These are phyloP conservation scores for Debaryomyces singareniensis DNA, from an alignment of 1,139 yeast genomes.

Conservation along the genomic window DNA sequence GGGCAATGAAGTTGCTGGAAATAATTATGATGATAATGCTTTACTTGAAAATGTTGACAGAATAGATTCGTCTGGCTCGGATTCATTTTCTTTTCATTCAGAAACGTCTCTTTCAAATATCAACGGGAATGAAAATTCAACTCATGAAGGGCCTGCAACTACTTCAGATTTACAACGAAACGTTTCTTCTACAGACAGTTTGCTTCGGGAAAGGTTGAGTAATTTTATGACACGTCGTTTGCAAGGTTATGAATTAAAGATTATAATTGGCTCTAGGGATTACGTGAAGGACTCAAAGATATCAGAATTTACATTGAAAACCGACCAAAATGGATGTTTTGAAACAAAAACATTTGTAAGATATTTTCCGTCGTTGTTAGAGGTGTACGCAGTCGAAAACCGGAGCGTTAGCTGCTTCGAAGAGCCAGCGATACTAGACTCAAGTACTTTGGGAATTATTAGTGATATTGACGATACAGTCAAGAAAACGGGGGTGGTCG, in stretches of 20 bases:
- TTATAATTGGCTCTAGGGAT: constrained; percentile 45
- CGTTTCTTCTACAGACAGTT: constrained; percentile 21
- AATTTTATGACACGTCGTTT: constrained; percentile 57
- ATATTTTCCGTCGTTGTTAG: constrained; percentile 50
- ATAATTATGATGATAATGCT: constrained; percentile 23
- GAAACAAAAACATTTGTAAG: constrained; percentile 40
- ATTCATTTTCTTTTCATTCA: constrained; percentile 9
- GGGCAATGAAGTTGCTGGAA: constrained; percentile 17
- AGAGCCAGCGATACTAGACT: constrained; percentile 35
- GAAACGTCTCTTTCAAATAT: constrained; percentile 9
- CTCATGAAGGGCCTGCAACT: constrained; percentile 4
- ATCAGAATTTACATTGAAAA: constrained; percentile 18
- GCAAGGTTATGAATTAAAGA: constrained; percentile 44
- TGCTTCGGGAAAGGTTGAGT: constrained; percentile 49
- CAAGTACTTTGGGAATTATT: constrained; percentile 63
- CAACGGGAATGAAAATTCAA: constrained; percentile 3
- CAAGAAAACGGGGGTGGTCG: constrained; percentile 82
- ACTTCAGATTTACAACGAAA: constrained; percentile 4
- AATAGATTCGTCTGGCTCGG: constrained; percentile 10
- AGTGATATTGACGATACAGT: constrained; percentile 95
- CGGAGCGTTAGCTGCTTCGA: constrained; percentile 42
- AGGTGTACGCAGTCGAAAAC: constrained; percentile 33
- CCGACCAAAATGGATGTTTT: constrained; percentile 61
- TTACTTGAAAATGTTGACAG: constrained; percentile 2
- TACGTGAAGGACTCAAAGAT: constrained; percentile 4